Evolutionary conservation across 2,329 filamentous ascomycete genomes (phyloP).

Genomic region (Graphilbum ipis-grandicollis): DNA sequence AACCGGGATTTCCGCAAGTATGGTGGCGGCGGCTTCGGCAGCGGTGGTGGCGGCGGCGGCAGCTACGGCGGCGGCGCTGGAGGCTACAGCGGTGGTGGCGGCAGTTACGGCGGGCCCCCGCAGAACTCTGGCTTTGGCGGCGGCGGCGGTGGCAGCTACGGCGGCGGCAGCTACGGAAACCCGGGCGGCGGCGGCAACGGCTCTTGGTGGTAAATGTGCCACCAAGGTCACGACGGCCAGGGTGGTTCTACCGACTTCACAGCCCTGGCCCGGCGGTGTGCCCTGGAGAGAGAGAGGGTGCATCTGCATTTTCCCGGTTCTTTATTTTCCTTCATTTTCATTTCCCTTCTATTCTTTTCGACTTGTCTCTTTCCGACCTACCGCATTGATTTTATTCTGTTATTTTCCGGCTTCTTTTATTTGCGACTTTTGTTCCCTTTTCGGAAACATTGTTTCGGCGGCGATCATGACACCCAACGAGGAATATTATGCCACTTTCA

Average conservation of each 20-base stretch:
- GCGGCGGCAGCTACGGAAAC: conserved; percentile 48
- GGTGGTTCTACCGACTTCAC: conserved; percentile 7
- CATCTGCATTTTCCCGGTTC: too few relatives aligned
- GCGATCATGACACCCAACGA: conserved; percentile 18
- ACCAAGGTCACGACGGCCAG: not conserved
- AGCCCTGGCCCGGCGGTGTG: too few relatives aligned
- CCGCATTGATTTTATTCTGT: conserved; percentile 5
- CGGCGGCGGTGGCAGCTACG: conserved; percentile 21
- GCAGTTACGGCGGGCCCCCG: conserved; percentile 22
- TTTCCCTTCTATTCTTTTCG: conserved; percentile 6
- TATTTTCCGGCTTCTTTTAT: conserved; percentile 8
- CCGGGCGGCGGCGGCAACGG: conserved; percentile 45
- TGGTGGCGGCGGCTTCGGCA: conserved; percentile 38
- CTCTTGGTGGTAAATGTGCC: conserved; percentile 49
- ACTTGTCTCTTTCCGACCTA: conserved; percentile 9
- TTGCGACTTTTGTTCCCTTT: conserved; percentile 7
- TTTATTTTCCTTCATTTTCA: conserved; percentile 5
- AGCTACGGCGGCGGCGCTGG: conserved; percentile 27
- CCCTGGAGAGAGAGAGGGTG: too few relatives aligned
- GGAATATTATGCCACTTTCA: conserved; percentile 11
- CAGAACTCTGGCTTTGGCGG: conserved; percentile 21
- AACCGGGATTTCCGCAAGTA: conserved; percentile 86
- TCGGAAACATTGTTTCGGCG: conserved; percentile 13
- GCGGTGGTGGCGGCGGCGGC: conserved; percentile 35
- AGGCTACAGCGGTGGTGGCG: conserved; percentile 20